Evolutionary conservation across 768 basidiomycete genomes (phyloP).

Genomic region (Auricularia heimuer): DNA sequence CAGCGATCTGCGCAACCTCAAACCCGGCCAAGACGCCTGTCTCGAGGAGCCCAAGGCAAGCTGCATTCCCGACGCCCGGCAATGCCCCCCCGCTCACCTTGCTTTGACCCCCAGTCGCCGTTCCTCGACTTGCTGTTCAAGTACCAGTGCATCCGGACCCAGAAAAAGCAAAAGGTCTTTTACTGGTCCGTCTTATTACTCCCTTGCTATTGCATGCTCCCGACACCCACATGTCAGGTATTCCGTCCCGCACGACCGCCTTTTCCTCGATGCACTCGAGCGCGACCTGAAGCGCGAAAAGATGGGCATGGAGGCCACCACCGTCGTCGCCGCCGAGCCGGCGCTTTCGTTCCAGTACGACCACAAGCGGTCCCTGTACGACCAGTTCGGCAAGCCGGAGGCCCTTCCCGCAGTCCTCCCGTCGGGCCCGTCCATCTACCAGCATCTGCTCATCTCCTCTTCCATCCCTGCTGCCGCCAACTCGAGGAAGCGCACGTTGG

Average conservation of each 20-base stretch:
- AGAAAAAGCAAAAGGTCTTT: slow-evolving; percentile 99
- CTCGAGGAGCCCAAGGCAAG: slow-evolving; percentile 92
- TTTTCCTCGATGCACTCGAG: slow-evolving; percentile 94
- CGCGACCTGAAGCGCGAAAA: slow-evolving; percentile 94
- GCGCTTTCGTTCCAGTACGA: slow-evolving; percentile 86
- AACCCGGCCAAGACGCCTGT: slow-evolving; percentile 86
- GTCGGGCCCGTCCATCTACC: neutral
- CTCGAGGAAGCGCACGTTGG: slow-evolving; percentile 13
- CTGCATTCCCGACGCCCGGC: slow-evolving; percentile 7
- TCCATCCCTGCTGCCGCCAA: neutral
- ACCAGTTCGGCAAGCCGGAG: slow-evolving; percentile 59
- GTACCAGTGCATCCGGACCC: slow-evolving; percentile 92
- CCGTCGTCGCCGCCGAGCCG: slow-evolving; percentile 65
- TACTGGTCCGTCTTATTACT: slow-evolving; percentile 58
- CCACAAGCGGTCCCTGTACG: slow-evolving; percentile 72
- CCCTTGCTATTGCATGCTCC: neutral
- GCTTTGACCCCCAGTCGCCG: slow-evolving; percentile 49
- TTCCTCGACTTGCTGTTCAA: slow-evolving; percentile 93
- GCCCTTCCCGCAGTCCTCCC: neutral
- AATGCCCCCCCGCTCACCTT: neutral
- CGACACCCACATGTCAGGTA: slow-evolving; percentile 45
- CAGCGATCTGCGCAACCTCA: slow-evolving; percentile 84
- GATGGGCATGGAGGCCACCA: slow-evolving; percentile 80
- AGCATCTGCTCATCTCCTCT: neutral
- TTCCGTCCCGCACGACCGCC: slow-evolving; percentile 92